phyloP scores from a whole-genome alignment of 139 green algal species.

The Gonium pectorale region DNA sequence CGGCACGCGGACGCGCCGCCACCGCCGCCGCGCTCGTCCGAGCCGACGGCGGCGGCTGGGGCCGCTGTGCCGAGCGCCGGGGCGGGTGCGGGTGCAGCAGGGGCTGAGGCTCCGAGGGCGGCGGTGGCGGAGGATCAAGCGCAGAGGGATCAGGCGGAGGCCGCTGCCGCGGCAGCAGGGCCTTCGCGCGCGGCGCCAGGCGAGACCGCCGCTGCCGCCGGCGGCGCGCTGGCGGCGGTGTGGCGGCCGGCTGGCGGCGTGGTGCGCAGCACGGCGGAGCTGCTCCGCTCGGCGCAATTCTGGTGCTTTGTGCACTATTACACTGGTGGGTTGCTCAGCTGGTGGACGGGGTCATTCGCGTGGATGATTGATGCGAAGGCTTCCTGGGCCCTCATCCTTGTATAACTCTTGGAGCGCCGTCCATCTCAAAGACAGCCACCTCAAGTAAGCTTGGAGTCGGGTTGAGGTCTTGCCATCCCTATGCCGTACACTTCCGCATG shows the following conservation, averaged over 20 bases:
- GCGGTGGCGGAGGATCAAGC: no score
- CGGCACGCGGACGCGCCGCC: background rate
- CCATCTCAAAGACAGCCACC: no score
- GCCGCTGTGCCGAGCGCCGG: no score
- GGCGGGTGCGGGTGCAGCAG: background rate
- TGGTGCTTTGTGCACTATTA: conserved; percentile 49
- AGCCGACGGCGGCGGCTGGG: background rate
- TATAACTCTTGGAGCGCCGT: no score
- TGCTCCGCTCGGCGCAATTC: conserved; percentile 25
- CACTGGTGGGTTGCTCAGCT: conserved; percentile 34
- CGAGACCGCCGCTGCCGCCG: background rate
- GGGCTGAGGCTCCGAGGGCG: no score
- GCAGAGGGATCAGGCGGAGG: background rate
- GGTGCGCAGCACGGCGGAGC: background rate
- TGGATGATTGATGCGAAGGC: no score
- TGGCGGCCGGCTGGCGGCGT: background rate
- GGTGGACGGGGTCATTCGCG: no score
- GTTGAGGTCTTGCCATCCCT: no score
- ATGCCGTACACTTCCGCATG: no score
- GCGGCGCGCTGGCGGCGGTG: background rate
- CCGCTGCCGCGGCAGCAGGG: background rate
- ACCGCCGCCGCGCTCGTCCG: background rate
- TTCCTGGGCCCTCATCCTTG: no score
- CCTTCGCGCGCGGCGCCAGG: background rate
- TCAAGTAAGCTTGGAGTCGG: no score